Evolutionary conservation across 1,284 basidiomycete species (phyloP), one percentile per base, ranked within the genome.

Genomic region (Sphagnurus paluster): DNA sequence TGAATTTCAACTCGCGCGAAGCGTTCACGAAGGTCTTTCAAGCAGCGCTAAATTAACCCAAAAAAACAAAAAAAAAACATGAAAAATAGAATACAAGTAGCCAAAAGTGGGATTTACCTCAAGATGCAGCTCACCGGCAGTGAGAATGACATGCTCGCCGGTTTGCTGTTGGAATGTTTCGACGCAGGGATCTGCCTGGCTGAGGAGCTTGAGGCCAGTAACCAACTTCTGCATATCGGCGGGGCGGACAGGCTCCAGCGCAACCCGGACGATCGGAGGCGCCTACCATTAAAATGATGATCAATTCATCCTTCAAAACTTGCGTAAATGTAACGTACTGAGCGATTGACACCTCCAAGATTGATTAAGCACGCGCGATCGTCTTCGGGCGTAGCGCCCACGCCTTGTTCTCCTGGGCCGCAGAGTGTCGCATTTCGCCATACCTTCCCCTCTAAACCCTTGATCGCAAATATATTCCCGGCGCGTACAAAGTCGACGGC

Each of bases 101-200:
- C n/a, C n/a, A 56, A 32, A 11, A 16, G 37, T 19, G 5, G 24
- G 20, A 52, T 64, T 20, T 49, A 92, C 93, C 80, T 99, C 96
- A 17, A 99, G 73, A 66, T 99, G 97, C 46, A 99, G 70, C 64
- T 99, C 97, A 44, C 97, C 97, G 0, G 97, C 97, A 5, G 93
- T 92, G 51, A 98, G 70, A 56, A 99, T 98, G 45, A 99, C 97
- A 66, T 98, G 91, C 68, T 99, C 97, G 32, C 97, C 97, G 0
- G 94, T 98, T 59, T 93, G 85, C 67, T 99, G 96, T 52, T 98
- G 92, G 63, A 98, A 90, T 0, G 91, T 95, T 65, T 99, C 93
- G 13, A 97, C 96, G 58, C 95, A 99, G 1, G 97, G 96, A 68
- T 99, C 97, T 4, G 95, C 88, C 65, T 98, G 95, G 59, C 90